Percentiles rank a stretch among this genome's conserved stretches.
These are phyloP conservation scores for Saccharomyces eubayanus DNA, from an alignment of 805 yeast genomes.

Conservation along the genomic window DNA sequence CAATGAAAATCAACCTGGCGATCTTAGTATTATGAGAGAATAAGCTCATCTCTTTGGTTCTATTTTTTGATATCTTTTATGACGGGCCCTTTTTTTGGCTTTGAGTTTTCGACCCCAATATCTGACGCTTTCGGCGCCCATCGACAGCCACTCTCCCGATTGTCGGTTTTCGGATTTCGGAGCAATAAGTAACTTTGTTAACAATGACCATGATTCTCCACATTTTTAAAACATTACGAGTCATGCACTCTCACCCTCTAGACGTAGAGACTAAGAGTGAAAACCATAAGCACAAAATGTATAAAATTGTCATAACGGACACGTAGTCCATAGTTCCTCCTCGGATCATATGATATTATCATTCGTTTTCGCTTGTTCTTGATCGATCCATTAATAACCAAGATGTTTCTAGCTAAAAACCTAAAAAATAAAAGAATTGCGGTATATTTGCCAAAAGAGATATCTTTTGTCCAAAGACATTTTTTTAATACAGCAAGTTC, in stretches of 20 bases:
- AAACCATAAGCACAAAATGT: background rate
- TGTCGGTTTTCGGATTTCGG: background rate
- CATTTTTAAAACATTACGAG: background rate
- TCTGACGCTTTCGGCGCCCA: background rate
- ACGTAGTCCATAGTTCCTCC: background rate
- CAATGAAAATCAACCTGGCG: no score
- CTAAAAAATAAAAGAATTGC: background rate
- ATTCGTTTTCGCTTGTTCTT: background rate
- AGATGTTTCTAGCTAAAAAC: background rate
- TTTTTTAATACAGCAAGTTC: background rate
- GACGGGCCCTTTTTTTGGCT: background rate
- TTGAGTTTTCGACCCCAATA: background rate
- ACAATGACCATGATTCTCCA: background rate
- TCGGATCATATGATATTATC: background rate
- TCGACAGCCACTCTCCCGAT: background rate
- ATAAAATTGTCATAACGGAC: background rate
- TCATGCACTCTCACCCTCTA: background rate
- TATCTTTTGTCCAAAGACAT: background rate
- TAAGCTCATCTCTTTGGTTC: no score
- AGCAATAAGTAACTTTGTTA: background rate
- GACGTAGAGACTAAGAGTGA: background rate
- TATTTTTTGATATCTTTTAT: no score
- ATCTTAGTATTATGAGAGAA: no score
- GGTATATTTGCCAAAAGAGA: background rate
- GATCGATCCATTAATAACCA: background rate